Percentiles rank a stretch among this genome's conserved stretches.
phyloP scores from a whole-genome alignment of 805 yeast species.

The Candida sphagnicola region DNA sequence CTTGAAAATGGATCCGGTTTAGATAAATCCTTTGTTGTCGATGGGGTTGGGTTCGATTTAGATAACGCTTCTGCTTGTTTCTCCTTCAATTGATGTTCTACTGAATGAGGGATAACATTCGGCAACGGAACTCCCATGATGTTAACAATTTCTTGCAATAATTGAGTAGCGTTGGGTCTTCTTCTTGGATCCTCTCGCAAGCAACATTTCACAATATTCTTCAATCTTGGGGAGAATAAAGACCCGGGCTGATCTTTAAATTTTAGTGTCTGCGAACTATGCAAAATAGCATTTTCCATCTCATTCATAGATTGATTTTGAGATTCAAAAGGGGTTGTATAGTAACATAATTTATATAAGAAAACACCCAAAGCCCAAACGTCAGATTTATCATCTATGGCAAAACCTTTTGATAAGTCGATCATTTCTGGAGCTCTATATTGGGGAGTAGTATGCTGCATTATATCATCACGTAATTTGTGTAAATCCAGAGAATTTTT shows the following conservation, averaged over 20 bases:
- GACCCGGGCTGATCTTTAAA: conserved; percentile 45
- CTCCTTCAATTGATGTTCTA: conserved; percentile 12
- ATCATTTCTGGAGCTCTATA: conserved; percentile 85
- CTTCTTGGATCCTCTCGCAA: conserved; percentile 62
- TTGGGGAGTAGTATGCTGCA: conserved; percentile 82
- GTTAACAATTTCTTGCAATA: conserved; percentile 62
- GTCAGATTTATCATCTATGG: conserved; percentile 79
- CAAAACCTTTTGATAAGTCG: conserved; percentile 61
- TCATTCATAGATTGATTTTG: conserved; percentile 29
- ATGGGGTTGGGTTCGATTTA: background rate
- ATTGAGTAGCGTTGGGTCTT: conserved; percentile 71
- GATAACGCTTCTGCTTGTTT: background rate
- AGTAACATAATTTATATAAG: conserved; percentile 72
- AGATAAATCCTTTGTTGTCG: background rate
- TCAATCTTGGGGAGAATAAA: conserved; percentile 56
- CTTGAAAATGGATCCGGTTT: conserved; percentile 3
- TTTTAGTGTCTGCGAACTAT: conserved; percentile 46
- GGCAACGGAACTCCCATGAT: conserved; percentile 50
- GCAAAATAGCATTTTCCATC: conserved; percentile 57
- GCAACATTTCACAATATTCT: conserved; percentile 58
- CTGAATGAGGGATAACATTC: conserved; percentile 38
- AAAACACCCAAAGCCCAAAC: conserved; percentile 84
- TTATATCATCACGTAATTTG: conserved; percentile 59
- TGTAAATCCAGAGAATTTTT: conserved; percentile 56
- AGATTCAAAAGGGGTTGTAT: conserved; percentile 78